Evolutionary conservation across 2,329 filamentous ascomycete species (phyloP), one percentile per base, ranked within the genome.

Genomic region (Aureobasidium sp.): DNA sequence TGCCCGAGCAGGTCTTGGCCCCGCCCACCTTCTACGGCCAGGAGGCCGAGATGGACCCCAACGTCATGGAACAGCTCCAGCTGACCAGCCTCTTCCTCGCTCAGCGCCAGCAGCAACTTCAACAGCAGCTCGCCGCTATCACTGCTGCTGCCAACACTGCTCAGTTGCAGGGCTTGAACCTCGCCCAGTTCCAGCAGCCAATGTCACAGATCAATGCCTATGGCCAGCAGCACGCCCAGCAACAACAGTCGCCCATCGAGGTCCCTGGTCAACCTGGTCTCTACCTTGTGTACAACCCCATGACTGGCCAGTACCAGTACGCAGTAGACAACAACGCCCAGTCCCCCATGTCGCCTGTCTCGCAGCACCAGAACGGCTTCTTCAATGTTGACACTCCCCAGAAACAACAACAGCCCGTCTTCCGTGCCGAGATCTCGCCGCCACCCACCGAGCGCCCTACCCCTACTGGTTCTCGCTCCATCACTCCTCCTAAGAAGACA

Each of bases 81-180:
- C 89, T 91, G 62, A 95, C 91, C 70, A 96, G 97, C 74, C 78
- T 94, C 72, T 96, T 95, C 71, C 82, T 99, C 56, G 91, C 91
- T 44, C 91, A 96, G 72, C 92, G 96, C 76, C 93, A 97, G 77
- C 91, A 96, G 77, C 88, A 90, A 66, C 85, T 97, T 58, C 92
- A 97, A 77, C 92, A 97, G 77, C 91, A 97, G 77, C 82, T 97
- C 67, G 84, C 91, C 68, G 89, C 80, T 66, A 85, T 97, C 27
- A 94, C 93, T 70, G 86, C 87, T 58, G 89, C 89, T 40, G 88
- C 90, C 64, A 89, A 91, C 75, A 53, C 49, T 31, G 50, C 60
- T 31, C 89, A 92, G 74, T 89, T 92, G 70, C 88, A 91, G 73
- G 85, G 84, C 66, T 79, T 96, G 76, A 91, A 82, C 73, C 73